Conservation (phyloP, 805 yeast genomes). For the Candida glaebosa region DNA sequence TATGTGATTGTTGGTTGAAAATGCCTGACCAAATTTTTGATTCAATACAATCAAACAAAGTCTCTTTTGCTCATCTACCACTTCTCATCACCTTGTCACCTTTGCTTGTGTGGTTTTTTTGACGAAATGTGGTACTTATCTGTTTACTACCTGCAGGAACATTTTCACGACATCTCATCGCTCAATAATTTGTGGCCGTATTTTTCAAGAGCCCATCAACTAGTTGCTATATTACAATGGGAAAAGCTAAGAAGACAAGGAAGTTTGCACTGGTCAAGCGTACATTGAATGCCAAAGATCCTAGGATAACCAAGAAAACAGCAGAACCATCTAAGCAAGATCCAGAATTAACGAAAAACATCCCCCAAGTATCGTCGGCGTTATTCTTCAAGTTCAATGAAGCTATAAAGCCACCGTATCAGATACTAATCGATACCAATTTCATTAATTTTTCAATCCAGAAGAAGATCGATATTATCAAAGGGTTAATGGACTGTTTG, state of each 20-base stretch:
- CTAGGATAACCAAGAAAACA: conserved; percentile 43
- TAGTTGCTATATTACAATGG: too few species aligned
- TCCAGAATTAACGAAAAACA: conserved; percentile 53
- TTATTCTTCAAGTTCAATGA: conserved; percentile 91
- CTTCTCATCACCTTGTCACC: too few species aligned
- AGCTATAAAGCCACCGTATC: conserved; percentile 97
- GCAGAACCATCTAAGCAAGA: conserved; percentile 44
- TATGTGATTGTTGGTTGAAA: too few species aligned
- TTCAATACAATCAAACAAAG: too few species aligned
- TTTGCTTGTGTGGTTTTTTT: background rate
- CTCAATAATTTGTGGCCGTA: background rate
- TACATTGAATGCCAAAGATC: conserved; percentile 69
- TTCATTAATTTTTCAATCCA: conserved; percentile 95
- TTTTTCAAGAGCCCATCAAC: too few species aligned
- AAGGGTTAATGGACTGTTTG: conserved; percentile 95
- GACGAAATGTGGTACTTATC: background rate
- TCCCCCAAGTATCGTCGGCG: conserved; percentile 94
- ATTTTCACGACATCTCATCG: background rate
- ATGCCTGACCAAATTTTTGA: too few species aligned
- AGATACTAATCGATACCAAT: conserved; percentile 92
- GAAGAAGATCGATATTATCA: conserved; percentile 89
- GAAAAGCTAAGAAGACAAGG: conserved; percentile 95
- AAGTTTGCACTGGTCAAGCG: conserved; percentile 93
- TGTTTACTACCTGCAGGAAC: too few species aligned
- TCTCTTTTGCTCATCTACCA: too few species aligned